Evolutionary conservation across 352 stramenopile species (phyloP).

Genomic region (Pythium scleroteichum): DNA sequence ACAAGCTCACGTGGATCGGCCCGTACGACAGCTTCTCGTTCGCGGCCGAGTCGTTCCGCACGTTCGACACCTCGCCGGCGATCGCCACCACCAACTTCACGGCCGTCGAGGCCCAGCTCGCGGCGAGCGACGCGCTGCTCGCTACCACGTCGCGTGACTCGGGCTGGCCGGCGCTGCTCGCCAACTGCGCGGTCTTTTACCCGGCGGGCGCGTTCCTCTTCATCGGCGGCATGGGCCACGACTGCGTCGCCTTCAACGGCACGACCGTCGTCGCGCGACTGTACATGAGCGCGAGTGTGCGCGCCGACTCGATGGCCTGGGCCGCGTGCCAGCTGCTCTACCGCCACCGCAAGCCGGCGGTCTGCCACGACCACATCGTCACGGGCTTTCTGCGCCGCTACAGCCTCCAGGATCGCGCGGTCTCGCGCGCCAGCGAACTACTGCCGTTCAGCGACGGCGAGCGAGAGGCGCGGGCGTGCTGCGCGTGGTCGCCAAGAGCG

Average conservation of each 20-base stretch:
- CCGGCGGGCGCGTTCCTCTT: constrained; percentile 28
- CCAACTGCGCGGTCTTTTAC: constrained; percentile 32
- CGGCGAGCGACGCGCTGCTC: constrained; percentile 23
- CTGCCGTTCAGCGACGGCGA: constrained; percentile 36
- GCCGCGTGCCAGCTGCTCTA: constrained; percentile 48
- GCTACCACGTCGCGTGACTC: constrained; percentile 23
- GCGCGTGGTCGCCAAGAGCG: constrained; percentile 43
- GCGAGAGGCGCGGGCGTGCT: constrained; percentile 37
- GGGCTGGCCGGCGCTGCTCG: constrained; percentile 45
- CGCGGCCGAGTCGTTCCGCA: constrained; percentile 26
- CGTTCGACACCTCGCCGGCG: constrained; percentile 17
- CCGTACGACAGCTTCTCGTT: constrained; percentile 47
- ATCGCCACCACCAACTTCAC: constrained; percentile 5
- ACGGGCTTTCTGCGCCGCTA: constrained; percentile 42
- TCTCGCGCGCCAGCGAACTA: constrained; percentile 34
- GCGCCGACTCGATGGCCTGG: constrained; percentile 51
- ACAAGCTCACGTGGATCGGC: constrained; percentile 57
- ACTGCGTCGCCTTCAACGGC: constrained; percentile 25
- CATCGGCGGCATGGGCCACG: constrained; percentile 31
- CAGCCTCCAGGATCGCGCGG: constrained; percentile 25
- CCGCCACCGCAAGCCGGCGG: constrained; percentile 30
- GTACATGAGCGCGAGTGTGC: constrained; percentile 40
- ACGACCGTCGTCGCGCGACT: constrained; percentile 27
- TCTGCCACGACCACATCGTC: constrained; percentile 50
- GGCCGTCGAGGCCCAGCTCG: not conserved